Conservation (phyloP, 768 basidiomycete genomes). For the Solioccasus polychromus region DNA sequence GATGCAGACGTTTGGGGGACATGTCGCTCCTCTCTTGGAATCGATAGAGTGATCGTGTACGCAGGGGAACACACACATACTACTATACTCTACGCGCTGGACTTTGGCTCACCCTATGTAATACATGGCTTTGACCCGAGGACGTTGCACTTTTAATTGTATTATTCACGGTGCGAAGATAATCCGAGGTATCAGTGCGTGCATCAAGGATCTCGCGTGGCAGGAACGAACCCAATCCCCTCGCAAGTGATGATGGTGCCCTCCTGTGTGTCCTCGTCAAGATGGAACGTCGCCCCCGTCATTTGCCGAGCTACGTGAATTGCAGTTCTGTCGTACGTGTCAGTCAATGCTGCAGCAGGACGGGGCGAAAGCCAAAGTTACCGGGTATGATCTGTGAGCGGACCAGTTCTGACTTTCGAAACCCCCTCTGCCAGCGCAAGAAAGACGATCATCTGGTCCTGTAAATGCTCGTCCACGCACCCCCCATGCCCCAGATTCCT, state of each 20-base stretch:
- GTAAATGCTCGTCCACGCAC: conserved; percentile 66
- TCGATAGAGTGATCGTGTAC: conserved; percentile 36
- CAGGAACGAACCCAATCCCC: conserved; percentile 61
- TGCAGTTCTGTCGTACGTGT: conserved; percentile 45
- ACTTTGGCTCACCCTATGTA: conserved; percentile 19
- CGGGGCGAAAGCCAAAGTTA: conserved; percentile 26
- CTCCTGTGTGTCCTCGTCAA: conserved; percentile 43
- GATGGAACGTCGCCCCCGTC: conserved; percentile 61
- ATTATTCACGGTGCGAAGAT: conserved; percentile 14
- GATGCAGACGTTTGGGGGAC: conserved; percentile 71
- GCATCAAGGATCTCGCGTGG: too few species aligned
- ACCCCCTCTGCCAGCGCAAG: conserved; percentile 68
- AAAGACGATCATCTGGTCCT: conserved; percentile 80
- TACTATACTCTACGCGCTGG: conserved; percentile 23
- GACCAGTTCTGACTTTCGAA: conserved; percentile 55
- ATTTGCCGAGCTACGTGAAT: conserved; percentile 72
- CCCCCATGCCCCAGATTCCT: conserved; percentile 60
- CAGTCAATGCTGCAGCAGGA: neutral
- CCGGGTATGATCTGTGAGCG: conserved; percentile 68
- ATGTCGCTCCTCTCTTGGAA: conserved; percentile 90
- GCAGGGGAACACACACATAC: neutral
- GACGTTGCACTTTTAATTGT: conserved; percentile 20
- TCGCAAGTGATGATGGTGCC: conserved; percentile 53
- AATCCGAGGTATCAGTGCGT: neutral
- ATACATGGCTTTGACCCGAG: conserved; percentile 14